These are phyloP conservation scores for Cystofilobasidium capitatum DNA, from an alignment of 768 basidiomycete species.

Conservation along the genomic window DNA sequence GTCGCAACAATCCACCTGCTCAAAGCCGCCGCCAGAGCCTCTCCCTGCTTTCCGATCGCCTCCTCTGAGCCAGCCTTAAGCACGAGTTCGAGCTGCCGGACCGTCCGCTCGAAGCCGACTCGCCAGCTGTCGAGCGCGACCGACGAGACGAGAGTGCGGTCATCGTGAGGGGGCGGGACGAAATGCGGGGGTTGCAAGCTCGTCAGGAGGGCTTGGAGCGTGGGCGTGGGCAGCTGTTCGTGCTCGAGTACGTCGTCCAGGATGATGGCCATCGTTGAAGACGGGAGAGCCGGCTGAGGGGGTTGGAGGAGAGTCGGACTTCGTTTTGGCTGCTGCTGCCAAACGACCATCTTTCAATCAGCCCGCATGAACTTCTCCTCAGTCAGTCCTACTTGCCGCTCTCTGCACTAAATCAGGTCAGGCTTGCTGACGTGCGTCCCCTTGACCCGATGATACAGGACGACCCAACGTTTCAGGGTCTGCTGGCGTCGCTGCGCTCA, in stretches of 20 bases:
- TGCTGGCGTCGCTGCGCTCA: not conserved
- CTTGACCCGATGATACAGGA: not conserved
- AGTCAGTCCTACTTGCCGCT: not conserved
- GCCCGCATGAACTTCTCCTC: not conserved
- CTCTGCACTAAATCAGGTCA: too few species aligned
- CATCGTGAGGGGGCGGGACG: slow-evolving; percentile 1
- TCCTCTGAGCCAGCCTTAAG: too few species aligned
- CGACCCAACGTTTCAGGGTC: not conserved
- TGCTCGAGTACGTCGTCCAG: not conserved
- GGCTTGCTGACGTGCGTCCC: too few species aligned
- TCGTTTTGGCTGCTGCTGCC: too few species aligned
- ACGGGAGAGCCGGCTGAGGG: not conserved
- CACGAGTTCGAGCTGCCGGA: not conserved
- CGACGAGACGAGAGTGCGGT: not conserved
- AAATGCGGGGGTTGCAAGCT: not conserved
- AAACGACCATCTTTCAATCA: too few species aligned
- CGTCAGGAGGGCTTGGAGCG: not conserved
- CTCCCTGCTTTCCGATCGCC: not conserved
- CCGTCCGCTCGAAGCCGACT: not conserved
- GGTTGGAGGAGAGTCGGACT: too few species aligned
- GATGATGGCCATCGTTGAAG: not conserved
- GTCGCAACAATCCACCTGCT: not conserved
- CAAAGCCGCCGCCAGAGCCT: not conserved
- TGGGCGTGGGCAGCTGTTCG: not conserved
- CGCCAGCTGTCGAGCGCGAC: not conserved